Base-by-base conservation (phyloP, 345 rosid species). In the Diplotaxis tenuifolia region DNA sequence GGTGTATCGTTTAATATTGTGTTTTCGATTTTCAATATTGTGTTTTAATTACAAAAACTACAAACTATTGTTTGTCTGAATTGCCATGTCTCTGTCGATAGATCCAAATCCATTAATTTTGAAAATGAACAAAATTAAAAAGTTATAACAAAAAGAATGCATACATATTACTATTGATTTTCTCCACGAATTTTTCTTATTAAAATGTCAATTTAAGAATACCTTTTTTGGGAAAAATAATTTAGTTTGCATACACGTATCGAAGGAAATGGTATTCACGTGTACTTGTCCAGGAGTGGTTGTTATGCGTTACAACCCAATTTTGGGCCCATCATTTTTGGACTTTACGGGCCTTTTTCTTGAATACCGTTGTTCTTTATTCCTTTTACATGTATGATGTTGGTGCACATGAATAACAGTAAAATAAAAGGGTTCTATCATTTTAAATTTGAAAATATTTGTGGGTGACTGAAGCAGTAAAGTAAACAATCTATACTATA, bases 231-330 rank as follows among this genome's bases (percentile, higher is more conserved):
- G 6, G 40, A 14, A 22, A 53, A n/a, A 27, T 36, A 53, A 36
- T 75, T 53, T 70, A n/a, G 71, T 64, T 64, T 38, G 9, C 14
- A 27, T 40, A 62, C n/a, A n/a, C 55, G 64, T 54, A 69, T 21
- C 52, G 66, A 55, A 76, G 53, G 52, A 76, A 63, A 76, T 76
- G 79, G 79, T 31, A 59, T 71, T 71, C 76, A 71, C 80, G 80
- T 77, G 80, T 77, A 70, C 32, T 58, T 77, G 76, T 71, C 67
- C 49, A 55, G 23, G 66, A 8, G 21, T 16, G 71, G 75, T 65
- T 65, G 68, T 65, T 68, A 71, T 77, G 73, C 73, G 56, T 57
- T 76, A 70, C 80, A 64, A 71, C 80, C 72, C 47, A 22, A 71
- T 27, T 22, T 65, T 57, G 72, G 67, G 67, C 56, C 80, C 62